These are phyloP conservation scores for Candida chauliodis DNA, from an alignment of 805 yeast species.

Conservation along the genomic window DNA sequence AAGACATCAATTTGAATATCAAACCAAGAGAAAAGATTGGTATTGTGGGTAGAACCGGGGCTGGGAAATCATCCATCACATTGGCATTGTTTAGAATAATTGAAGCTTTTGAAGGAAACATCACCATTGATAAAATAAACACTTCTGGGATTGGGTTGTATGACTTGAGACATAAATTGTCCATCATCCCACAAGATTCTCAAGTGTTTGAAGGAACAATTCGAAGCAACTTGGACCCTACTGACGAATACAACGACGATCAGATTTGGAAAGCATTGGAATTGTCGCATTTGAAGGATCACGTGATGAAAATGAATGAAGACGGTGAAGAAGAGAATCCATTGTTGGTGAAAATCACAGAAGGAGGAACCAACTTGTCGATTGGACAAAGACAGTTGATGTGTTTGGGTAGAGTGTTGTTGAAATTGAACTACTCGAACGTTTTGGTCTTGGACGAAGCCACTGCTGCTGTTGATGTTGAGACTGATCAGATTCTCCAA, in stretches of 20 bases:
- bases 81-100: constrained; percentile 43
- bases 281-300: constrained; percentile 40
- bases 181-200: constrained; percentile 45
- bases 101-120: constrained; percentile 35
- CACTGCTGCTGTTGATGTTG: constrained; percentile 86
- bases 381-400: constrained; percentile 55
- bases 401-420: constrained; percentile 77
- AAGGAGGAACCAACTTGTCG: constrained; percentile 48
- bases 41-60: constrained; percentile 46
- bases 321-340: constrained; percentile 20
- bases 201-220: constrained; percentile 44
- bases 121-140: constrained; percentile 31
- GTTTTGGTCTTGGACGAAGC: constrained; percentile 79
- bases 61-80: constrained; percentile 44
- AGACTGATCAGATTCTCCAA: constrained; percentile 74
- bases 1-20: constrained; percentile 32
- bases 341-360: constrained; percentile 34
- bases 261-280: constrained; percentile 41
- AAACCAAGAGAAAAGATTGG: constrained; percentile 41
- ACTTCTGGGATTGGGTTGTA: constrained; percentile 36
- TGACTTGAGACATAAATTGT: constrained; percentile 41
- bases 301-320: constrained; percentile 35
- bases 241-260: constrained; percentile 30
- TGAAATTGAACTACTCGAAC: constrained; percentile 54
- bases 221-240: constrained; percentile 41